These are phyloP conservation scores for Citrus sinensis DNA, from an alignment of 345 rosid genomes.

Conservation along the genomic window DNA sequence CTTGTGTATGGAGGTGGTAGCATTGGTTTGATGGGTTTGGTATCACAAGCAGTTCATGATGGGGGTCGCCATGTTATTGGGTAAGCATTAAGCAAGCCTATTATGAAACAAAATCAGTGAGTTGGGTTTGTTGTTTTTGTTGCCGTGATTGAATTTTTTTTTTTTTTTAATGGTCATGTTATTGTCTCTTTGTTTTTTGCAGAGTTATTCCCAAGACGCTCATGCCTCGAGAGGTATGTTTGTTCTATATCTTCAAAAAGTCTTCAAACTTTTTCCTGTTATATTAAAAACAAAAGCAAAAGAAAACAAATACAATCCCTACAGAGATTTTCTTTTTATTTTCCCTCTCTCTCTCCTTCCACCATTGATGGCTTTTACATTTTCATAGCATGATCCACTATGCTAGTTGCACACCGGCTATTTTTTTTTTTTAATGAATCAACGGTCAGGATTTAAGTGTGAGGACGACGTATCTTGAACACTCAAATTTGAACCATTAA, in stretches of 20 bases:
- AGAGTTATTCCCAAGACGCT: conserved; percentile 99
- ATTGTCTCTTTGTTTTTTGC: conserved; percentile 48
- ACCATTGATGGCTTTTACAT: conserved; percentile 9
- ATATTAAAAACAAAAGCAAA: conserved; percentile 1
- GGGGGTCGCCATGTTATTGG: conserved; percentile 99
- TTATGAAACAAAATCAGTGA: conserved; percentile 26
- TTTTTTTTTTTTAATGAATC: too few relatives aligned
- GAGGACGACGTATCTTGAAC: too few relatives aligned
- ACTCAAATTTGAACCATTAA: too few relatives aligned
- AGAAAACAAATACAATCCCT: background rate
- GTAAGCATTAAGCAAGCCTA: conserved; percentile 30
- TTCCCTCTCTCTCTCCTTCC: conserved; percentile 1
- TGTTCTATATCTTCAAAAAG: conserved; percentile 36
- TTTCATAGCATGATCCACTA: conserved; percentile 28
- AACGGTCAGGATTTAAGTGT: too few relatives aligned
- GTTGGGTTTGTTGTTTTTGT: conserved; percentile 13
- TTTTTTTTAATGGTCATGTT: conserved; percentile 49
- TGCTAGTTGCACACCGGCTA: background rate
- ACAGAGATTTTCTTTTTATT: background rate
- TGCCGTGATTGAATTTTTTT: conserved; percentile 26
- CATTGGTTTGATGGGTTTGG: conserved; percentile 98
- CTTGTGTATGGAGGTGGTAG: conserved; percentile 99
- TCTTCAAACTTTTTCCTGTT: conserved; percentile 35
- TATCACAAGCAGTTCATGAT: conserved; percentile 99
- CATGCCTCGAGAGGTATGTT: conserved; percentile 99